These are phyloP conservation scores for Rachicladosporium sp. DNA, from an alignment of 2,329 filamentous ascomycete genomes.

Conservation along the genomic window DNA sequence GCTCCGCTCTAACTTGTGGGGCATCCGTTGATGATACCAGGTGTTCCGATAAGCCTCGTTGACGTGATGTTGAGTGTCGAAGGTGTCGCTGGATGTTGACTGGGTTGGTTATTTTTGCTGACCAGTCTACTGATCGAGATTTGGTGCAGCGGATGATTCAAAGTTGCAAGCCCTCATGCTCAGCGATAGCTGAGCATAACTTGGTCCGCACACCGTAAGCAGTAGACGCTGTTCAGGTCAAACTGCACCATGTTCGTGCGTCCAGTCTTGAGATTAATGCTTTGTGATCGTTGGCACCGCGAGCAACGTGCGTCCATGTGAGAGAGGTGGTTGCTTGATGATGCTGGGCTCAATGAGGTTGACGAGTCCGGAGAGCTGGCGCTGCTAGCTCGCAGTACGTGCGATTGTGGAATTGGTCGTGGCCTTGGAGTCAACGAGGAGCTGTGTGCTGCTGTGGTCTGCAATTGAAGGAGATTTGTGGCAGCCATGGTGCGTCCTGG, in stretches of 20 bases:
- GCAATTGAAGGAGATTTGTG: constrained; percentile 19
- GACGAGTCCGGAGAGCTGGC: too few species aligned
- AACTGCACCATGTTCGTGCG: constrained; percentile 26
- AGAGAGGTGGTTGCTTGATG: constrained; percentile 10
- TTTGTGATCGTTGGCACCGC: constrained; percentile 24
- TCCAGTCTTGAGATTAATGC: constrained; percentile 20
- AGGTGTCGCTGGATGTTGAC: too few species aligned
- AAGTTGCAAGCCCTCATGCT: too few species aligned
- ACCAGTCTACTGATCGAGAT: too few species aligned
- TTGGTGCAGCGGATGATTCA: too few species aligned
- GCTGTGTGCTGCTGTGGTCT: constrained; percentile 21
- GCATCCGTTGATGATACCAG: too few species aligned
- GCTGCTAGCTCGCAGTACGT: constrained; percentile 21
- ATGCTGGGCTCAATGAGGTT: too few species aligned
- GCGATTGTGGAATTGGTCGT: constrained; percentile 19
- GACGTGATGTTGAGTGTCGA: too few species aligned
- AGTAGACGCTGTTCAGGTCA: constrained; percentile 27
- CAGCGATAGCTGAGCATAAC: constrained; percentile 22
- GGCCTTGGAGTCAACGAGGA: constrained; percentile 14
- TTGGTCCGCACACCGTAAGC: constrained; percentile 23
- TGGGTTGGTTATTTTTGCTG: too few species aligned
- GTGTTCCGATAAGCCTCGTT: too few species aligned
- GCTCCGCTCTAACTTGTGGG: too few species aligned
- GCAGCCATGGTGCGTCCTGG: constrained; percentile 10
- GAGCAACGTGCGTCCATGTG: constrained; percentile 23